Base-by-base conservation (phyloP, 1,284 basidiomycete genomes). In the Boletellus deceptivus region DNA sequence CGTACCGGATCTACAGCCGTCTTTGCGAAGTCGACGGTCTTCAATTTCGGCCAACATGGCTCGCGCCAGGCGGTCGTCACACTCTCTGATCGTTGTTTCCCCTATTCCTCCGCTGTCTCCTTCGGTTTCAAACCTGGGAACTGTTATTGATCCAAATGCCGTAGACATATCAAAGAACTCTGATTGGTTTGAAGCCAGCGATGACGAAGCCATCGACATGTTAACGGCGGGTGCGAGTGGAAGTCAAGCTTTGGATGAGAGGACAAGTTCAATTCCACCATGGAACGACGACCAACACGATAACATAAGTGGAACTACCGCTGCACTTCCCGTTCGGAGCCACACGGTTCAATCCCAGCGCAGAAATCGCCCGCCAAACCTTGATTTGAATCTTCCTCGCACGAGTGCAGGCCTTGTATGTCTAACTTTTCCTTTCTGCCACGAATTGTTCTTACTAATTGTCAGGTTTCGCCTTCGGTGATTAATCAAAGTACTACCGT, bases 121-220 rank as follows among this genome's bases (percentile, higher is more conserved):
- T 37, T 58, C 63, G 24, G 67, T 68, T 14, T 62, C 66, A 27
- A 57, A 52, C 9, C 17, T 39, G 2, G 50, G 49, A 18, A 52
- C 58, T 7, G 41, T 48, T 20, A 43, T 46, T 16, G 35, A 40
- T 46, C 44, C 52, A 20, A 42, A 49, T 31, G 18, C 18, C 37
- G 31, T 68, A 43, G 61, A 66, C 24, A 68, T 76, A 54, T 66
- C 69, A 11, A 83, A 85, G 57, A 65, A 68, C n/a, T 84, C 84
- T 57, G 75, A 87, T 50, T 89, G 86, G 86, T 67, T 73, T 24
- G 80, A 84, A 54, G 70, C 78, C 4, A 90, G 87, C 59, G 89
- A 91, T 55, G 89, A 91, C 46, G 89, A 91, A 66, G 89, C 87
- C 13, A 88, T 91, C 50, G 82, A 89, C 59, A 73, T 89, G 40